Base-by-base conservation (phyloP, 495 filamentous ascomycete species). In the Daldinia decipiens region DNA sequence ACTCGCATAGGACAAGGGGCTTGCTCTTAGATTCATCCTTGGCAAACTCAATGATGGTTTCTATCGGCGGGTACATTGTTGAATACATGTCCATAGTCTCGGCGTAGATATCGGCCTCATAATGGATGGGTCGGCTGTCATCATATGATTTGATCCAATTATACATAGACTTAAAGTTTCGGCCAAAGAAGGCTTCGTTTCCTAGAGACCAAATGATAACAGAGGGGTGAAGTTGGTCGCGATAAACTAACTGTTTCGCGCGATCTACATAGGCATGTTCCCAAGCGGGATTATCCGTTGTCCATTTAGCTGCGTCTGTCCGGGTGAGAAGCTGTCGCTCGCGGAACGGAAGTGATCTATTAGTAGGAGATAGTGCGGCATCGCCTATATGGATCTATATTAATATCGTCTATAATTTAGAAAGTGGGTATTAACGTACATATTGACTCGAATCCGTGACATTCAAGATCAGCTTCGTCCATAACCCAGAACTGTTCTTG, bases 141-240 rank as follows among this genome's bases (percentile, higher is more conserved):
- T 93, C 90, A 29, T 79, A 77, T 0, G 72, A 54, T 58, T 88
- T 89, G 12, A 84, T 82, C 72, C 83, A 90, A 4, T 87, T 78
- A 67, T 88, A 87, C 90, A 92, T 92, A 9, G 85, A 84, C 38
- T 76, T 76, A 62, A 88, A 85, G 69, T 92, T 92, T 38, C 79
- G 79, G 1, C 90, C 90, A 66, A 88, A 91, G 73, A 88, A 91
- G 0, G 89, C 85, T 68, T 91, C 89, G 60, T 91, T 92, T 0
- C 90, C 90, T 3, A 93, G 78, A 32, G 84, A 87, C 90, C 90
- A 93, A 68, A 92, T 88, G 40, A 92, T 86, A 8, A 93, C 80
- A 17, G 82, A 87, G 15, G 90, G 68, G 62, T 92, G 86, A 65
- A 90, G 87, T 70, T 90, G 88, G 77, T 91, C 89, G 3, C 90